phyloP scores from a whole-genome alignment of 495 filamentous ascomycete species.

The Xylaria curta region DNA sequence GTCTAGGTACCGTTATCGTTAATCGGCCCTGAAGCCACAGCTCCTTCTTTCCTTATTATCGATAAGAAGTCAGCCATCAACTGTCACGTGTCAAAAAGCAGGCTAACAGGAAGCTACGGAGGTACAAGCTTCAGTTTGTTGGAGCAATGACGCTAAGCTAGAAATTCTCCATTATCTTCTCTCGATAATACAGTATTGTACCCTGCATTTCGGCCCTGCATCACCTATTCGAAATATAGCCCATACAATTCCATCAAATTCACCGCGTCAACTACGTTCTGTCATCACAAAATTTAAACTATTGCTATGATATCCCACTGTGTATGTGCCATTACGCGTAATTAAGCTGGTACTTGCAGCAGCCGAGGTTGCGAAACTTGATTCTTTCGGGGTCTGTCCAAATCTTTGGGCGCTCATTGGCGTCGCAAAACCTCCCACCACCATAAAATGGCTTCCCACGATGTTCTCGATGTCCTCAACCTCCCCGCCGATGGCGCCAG shows the following conservation, averaged over 20 bases:
- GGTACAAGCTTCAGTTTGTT: neutral
- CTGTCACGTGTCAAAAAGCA: neutral
- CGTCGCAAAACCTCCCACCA: neutral
- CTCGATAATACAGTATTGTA: neutral
- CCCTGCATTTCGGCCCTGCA: neutral
- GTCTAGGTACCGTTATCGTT: constrained; percentile 5
- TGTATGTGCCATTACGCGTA: neutral
- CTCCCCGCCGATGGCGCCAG: constrained; percentile 69
- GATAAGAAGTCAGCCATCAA: constrained; percentile 16
- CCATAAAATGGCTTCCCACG: constrained; percentile 71
- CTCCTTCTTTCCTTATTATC: constrained; percentile 5
- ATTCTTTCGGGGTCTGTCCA: neutral
- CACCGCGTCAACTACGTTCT: constrained; percentile 6
- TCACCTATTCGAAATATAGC: neutral
- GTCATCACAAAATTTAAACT: neutral
- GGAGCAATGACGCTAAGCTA: constrained; percentile 31
- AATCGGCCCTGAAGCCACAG: neutral
- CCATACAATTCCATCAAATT: constrained; percentile 12
- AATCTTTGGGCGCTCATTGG: neutral
- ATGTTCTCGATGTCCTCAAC: constrained; percentile 91
- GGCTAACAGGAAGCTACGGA: neutral
- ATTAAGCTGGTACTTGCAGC: neutral
- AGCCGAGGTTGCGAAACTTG: neutral
- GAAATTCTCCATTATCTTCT: constrained; percentile 8
- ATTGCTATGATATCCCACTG: neutral